Base-by-base conservation (phyloP, 495 filamentous ascomycete species). In the Sporormia fimetaria region DNA sequence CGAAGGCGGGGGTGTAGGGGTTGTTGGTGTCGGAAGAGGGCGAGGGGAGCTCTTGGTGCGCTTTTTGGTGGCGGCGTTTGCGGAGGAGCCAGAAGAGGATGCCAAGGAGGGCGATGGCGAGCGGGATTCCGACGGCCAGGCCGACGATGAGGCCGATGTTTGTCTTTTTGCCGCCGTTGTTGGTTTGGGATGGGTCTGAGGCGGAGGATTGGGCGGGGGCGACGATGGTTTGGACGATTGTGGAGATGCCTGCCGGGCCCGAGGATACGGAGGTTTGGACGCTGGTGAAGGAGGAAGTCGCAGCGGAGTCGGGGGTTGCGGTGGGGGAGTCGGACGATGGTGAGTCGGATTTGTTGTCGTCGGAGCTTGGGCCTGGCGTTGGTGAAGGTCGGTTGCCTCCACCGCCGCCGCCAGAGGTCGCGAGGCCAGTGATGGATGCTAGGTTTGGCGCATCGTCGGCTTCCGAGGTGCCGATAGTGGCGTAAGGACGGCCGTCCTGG, bases 81-180 rank as follows among this genome's bases (percentile, higher is more conserved):
- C 40, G 47, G 26, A 44, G 20, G 26, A 50, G 40, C 33, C 33
- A 44, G 28, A 44, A 18, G 21, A 50, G 28, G 27, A 50, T 44
- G 21, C 27, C 40, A 21, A 36, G 7, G 35, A 50, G 34, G 10
- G 40, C 35, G 16, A 50, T 34, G 10, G 27, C 40, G 40, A 50
- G 40, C 10, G 47, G 47, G 34, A 50, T 50, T 33, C 47, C 47
- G 30, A 50, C 47, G 7, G 47, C 40, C 22, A 40, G 44, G 34
- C 47, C 47, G 10, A 50, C 36, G 21, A 50, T 50, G 28, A 50
- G 10, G 21, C 23, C 17, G 17, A 44, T 20, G 6, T 44, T 42
- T 21, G 38, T 18, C 28, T 48, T 17, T 33, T 39, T 8, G 30
- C 9, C 3, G 33, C 8, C 20, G 10, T 30, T 8, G 47, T 21